Evolutionary conservation across 495 filamentous ascomycete species (phyloP), one percentile per base, ranked within the genome.

Genomic region (Penicillium longicatenatum): DNA sequence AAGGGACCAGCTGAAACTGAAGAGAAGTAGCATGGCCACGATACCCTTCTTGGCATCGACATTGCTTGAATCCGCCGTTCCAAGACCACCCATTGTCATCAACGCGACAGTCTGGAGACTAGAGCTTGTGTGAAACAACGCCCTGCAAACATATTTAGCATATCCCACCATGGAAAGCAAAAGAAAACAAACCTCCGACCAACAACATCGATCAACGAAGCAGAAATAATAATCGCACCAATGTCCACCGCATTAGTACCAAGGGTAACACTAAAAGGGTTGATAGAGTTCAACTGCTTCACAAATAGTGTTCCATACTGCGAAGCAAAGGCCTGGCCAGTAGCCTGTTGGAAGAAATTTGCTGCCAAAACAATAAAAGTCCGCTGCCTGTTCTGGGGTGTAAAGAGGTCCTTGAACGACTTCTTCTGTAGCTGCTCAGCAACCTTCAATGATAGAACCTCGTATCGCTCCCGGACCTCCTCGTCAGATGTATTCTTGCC

Each of bases 311-410:
- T 71, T 16, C 69, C 65, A 41, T 76, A 76, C 24, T 64, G 60
- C 7, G 63, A 61, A 19, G 65, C 61, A 47, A 76, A 76, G 0
- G 61, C 58, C 20, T 65, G 60, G 10, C 73, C 73, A 5, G 73
- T 75, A 2, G 69, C 64, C 55, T 76, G 72, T 10, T 67, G 57
- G 58, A 73, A 73, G 35, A 73, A 69, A 37, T 70, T 72, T 20
- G 61, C 56, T 19, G 64, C 65, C 9, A 64, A 52, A 14, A 64
- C 67, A 21, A 76, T 63, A 11, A 71, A 54, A 8, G 73, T 76
- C 14, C 73, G 68, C 42, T 65, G 65, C 30, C 64, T 58, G 31
- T 74, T 74, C 11, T 57, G 50, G 7, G 47, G 50, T 2, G 50
- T 57, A 43, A 73, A 74, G 5, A 75, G 55, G 46, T 75, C 73